These are phyloP conservation scores for Graphiopsis chlorocephala DNA, from an alignment of 2,329 filamentous ascomycete species.

Conservation along the genomic window DNA sequence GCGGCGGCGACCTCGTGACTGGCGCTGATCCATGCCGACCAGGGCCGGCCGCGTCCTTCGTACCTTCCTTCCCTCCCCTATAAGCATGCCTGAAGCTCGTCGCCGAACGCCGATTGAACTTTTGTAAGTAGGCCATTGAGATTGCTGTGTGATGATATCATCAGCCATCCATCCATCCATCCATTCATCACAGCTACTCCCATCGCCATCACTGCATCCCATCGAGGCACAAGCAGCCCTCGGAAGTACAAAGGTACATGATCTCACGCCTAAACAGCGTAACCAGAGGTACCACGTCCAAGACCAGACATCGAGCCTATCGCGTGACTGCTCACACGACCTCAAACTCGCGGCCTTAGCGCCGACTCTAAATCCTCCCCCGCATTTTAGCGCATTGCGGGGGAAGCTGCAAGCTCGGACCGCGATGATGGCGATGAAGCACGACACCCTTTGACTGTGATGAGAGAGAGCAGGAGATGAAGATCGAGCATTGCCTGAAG, in stretches of 20 bases:
- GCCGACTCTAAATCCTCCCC: background rate
- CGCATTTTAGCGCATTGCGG: background rate
- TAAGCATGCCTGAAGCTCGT: background rate
- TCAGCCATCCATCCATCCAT: background rate
- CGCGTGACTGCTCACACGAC: constrained; percentile 7
- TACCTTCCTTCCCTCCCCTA: constrained; percentile 9
- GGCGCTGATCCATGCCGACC: constrained; percentile 4
- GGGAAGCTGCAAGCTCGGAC: background rate
- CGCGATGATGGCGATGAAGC: constrained; percentile 1
- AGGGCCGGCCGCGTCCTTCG: constrained; percentile 4
- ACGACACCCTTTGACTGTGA: no score
- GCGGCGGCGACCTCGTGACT: constrained; percentile 14
- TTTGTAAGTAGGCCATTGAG: background rate
- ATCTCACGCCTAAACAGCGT: background rate
- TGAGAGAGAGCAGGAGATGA: background rate
- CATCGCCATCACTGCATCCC: background rate
- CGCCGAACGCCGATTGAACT: background rate
- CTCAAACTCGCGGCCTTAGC: background rate
- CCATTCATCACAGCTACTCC: background rate
- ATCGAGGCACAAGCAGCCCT: background rate
- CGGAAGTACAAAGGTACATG: background rate
- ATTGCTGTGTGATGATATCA: background rate
- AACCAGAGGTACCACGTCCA: background rate
- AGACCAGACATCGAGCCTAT: constrained; percentile 6
- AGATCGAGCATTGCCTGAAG: background rate